phyloP scores from a whole-genome alignment of 108 stramenopile genomes.

The Fragilaria crotonensis region DNA sequence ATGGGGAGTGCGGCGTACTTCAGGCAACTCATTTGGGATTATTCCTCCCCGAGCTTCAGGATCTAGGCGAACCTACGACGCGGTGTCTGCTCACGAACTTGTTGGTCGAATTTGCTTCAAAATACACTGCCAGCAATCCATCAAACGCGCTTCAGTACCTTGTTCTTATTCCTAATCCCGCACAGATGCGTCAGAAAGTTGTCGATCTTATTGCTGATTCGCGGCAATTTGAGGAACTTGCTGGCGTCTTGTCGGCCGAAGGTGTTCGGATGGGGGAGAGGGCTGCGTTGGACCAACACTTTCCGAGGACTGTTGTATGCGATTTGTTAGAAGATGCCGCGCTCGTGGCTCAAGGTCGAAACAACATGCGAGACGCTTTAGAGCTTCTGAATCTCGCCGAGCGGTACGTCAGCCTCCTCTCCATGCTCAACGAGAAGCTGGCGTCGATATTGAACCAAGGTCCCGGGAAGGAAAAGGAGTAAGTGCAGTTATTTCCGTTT shows the following conservation, averaged over 20 bases:
- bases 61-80: slow-evolving; percentile 12
- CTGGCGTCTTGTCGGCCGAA: slow-evolving; percentile 23
- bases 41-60: slow-evolving; percentile 9
- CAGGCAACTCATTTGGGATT: slow-evolving; percentile 67
- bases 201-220: slow-evolving; percentile 20
- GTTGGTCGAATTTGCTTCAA: slow-evolving; percentile 31
- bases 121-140: slow-evolving; percentile 10
- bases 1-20: slow-evolving; percentile 53
- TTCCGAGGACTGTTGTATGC: slow-evolving; percentile 44
- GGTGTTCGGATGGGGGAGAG: slow-evolving; percentile 13
- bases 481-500: not conserved
- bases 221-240: slow-evolving; percentile 17
- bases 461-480: slow-evolving; percentile 21
- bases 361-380: slow-evolving; percentile 35
- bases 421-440: slow-evolving; percentile 42
- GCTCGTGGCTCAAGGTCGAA: slow-evolving; percentile 19
- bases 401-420: slow-evolving; percentile 30
- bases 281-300: slow-evolving; percentile 43
- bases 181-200: slow-evolving; percentile 18
- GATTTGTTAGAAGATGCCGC: slow-evolving; percentile 43
- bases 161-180: slow-evolving; percentile 19
- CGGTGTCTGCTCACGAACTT: slow-evolving; percentile 22
- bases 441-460: slow-evolving; percentile 32
- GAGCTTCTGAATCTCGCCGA: slow-evolving; percentile 41
- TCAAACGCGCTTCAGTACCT: slow-evolving; percentile 39